These are phyloP conservation scores for Linnemannia hyalina DNA, from an alignment of 192 early-diverging fungal species.

Conservation along the genomic window DNA sequence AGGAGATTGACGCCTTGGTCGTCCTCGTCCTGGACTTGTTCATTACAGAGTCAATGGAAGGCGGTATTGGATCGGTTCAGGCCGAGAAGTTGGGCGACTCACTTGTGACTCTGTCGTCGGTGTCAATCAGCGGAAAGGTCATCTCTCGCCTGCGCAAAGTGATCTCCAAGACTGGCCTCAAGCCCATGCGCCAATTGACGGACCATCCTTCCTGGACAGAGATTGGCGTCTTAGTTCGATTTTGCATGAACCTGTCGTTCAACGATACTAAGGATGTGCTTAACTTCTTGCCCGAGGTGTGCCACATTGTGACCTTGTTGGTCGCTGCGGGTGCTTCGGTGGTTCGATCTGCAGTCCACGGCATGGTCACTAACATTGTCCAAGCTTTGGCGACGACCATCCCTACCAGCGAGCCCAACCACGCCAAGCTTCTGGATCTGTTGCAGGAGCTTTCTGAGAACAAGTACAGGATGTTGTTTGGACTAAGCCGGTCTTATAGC, in stretches of 20 bases:
- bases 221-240: slow-evolving; percentile 89
- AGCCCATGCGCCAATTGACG: slow-evolving; percentile 77
- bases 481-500: slow-evolving; percentile 73
- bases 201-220: slow-evolving; percentile 93
- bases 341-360: slow-evolving; percentile 91
- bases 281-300: slow-evolving; percentile 88
- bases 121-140: slow-evolving; percentile 86
- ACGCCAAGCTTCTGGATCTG: slow-evolving; percentile 68
- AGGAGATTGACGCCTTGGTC: slow-evolving; percentile 83
- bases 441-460: slow-evolving; percentile 86
- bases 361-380: slow-evolving; percentile 93
- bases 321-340: slow-evolving; percentile 88
- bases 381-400: slow-evolving; percentile 83
- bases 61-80: slow-evolving; percentile 81
- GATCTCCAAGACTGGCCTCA: slow-evolving; percentile 82
- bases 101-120: slow-evolving; percentile 83
- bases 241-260: slow-evolving; percentile 92
- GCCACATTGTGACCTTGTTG: slow-evolving; percentile 87
- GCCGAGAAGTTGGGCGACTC: slow-evolving; percentile 91
- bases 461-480: slow-evolving; percentile 86
- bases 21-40: slow-evolving; percentile 86
- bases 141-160: slow-evolving; percentile 85
- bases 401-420: slow-evolving; percentile 66
- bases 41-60: slow-evolving; percentile 83
- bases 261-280: slow-evolving; percentile 79